Percentiles rank a stretch among this genome's conserved stretches.
Evolutionary conservation across 768 basidiomycete species (phyloP).

Genomic region (Kwoniella heveanensis): DNA sequence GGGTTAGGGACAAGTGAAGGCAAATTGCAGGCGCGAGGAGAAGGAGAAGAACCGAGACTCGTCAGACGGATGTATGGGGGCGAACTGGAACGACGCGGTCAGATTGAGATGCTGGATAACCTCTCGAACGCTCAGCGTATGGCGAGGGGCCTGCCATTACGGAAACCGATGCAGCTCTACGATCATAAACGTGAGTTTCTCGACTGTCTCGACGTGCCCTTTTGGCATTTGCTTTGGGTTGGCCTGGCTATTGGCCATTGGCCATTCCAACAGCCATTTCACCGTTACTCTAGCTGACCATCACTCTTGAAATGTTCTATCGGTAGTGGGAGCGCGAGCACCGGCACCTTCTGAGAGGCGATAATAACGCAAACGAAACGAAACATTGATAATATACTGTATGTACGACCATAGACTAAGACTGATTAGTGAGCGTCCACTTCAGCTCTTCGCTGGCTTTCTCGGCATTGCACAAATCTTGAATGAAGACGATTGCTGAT

Average conservation of each 20-base stretch:
- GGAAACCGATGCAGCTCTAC: conserved; percentile 23
- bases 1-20: neutral
- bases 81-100: neutral
- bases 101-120: conserved; percentile 13
- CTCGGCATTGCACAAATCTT: too few species aligned
- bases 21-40: too few species aligned
- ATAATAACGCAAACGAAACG: neutral
- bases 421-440: neutral
- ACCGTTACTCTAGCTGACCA: too few species aligned
- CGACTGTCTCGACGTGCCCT: too few species aligned
- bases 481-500: too few species aligned
- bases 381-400: too few species aligned
- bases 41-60: neutral
- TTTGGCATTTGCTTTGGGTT: too few species aligned
- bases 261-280: too few species aligned
- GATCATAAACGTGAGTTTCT: conserved; percentile 18
- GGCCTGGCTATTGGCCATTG: too few species aligned
- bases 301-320: neutral
- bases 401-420: neutral
- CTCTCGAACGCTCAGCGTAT: conserved; percentile 21
- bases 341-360: conserved; percentile 9
- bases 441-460: too few species aligned
- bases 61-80: neutral
- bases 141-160: conserved; percentile 10
- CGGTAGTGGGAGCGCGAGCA: conserved; percentile 15